These are phyloP conservation scores for Populus pruinosa DNA, from an alignment of 345 rosid species.

Conservation along the genomic window DNA sequence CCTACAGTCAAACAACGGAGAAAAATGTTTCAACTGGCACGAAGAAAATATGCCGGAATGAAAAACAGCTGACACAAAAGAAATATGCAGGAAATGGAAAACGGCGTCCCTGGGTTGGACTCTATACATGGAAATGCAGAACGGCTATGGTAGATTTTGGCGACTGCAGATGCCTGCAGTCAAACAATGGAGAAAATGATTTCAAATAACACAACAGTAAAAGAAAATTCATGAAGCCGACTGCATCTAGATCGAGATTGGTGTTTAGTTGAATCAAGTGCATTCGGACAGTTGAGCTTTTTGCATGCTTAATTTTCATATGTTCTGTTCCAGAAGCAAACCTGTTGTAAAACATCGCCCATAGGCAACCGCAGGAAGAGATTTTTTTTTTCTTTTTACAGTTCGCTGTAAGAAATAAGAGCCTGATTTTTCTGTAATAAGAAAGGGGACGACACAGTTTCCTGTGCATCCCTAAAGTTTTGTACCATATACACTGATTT, in stretches of 20 bases:
- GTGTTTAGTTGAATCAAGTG: neutral
- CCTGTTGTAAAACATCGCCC: conserved; percentile 14
- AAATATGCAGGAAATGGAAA: too few species aligned
- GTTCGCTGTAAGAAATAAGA: neutral
- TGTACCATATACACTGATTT: conserved; percentile 16
- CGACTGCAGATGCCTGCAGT: too few species aligned
- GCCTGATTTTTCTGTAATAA: neutral
- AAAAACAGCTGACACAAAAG: too few species aligned
- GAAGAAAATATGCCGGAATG: neutral
- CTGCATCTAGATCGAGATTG: neutral
- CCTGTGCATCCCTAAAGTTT: conserved; percentile 19
- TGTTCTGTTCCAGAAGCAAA: conserved; percentile 4
- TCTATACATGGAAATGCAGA: too few species aligned
- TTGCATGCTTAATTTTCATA: neutral
- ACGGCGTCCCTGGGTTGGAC: too few species aligned
- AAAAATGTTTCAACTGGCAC: neutral
- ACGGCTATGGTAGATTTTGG: too few species aligned
- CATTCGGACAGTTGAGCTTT: neutral
- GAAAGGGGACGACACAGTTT: conserved; percentile 5
- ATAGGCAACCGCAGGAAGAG: neutral
- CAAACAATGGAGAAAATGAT: neutral
- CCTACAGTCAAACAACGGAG: conserved; percentile 1
- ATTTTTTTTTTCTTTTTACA: neutral
- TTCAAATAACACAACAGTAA: neutral
- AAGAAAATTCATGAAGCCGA: neutral